Percentiles rank a stretch among this genome's conserved stretches.
Evolutionary conservation across 257 asterid genomes (phyloP).

Genomic region (Plectranthus barbatus): DNA sequence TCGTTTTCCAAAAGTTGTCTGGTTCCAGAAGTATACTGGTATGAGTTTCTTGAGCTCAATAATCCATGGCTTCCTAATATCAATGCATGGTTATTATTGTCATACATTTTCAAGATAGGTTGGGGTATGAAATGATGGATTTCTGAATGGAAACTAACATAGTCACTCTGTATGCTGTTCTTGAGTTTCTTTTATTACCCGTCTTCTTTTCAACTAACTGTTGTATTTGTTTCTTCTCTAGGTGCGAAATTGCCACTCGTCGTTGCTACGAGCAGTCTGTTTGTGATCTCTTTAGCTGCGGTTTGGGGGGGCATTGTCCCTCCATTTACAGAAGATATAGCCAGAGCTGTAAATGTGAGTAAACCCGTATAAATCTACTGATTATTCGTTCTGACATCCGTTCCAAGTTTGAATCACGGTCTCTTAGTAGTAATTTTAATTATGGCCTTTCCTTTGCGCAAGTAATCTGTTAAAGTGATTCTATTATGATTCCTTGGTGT

Average conservation of each 20-base stretch:
- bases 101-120: not conserved
- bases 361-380: not conserved
- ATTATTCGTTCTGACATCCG: no score
- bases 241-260: constrained; percentile 62
- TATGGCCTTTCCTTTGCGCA: not conserved
- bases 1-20: not conserved
- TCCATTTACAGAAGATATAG: constrained; percentile 72
- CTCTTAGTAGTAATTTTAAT: no score
- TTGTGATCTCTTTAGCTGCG: constrained; percentile 43
- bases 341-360: constrained; percentile 92
- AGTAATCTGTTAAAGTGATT: not conserved
- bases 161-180: not conserved
- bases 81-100: no score
- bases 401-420: not conserved
- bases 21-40: not conserved
- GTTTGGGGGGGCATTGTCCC: constrained; percentile 53
- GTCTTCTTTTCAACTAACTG: not conserved
- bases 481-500: not conserved
- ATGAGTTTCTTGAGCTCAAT: not conserved
- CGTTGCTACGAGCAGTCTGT: constrained; percentile 32
- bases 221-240: constrained; percentile 16
- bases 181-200: not conserved
- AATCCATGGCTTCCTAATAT: not conserved
- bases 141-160: no score
- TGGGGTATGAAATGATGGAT: not conserved